A percentile compares a stretch with the other conserved stretches of the same genome.
These are phyloP conservation scores for Tripterygium wilfordii DNA, from an alignment of 177 flowering plant genomes.

Conservation along the genomic window DNA sequence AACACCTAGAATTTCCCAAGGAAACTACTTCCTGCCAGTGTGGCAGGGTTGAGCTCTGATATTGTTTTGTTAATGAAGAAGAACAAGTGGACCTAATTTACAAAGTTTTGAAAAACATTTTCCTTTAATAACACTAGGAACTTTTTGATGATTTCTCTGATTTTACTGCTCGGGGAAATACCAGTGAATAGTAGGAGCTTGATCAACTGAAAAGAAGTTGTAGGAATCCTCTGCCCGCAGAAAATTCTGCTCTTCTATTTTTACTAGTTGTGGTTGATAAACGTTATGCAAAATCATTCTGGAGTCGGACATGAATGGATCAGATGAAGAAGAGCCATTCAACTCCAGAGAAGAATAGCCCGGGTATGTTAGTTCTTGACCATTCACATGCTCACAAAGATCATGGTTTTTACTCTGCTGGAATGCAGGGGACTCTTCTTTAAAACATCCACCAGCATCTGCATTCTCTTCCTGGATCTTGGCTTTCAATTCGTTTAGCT, in stretches of 20 bases:
- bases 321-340: neutral
- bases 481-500: slow-evolving; percentile 20
- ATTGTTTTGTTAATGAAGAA: no score
- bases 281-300: slow-evolving; percentile 3
- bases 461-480: slow-evolving; percentile 10
- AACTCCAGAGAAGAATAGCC: slow-evolving; percentile 8
- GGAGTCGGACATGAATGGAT: slow-evolving; percentile 7
- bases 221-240: slow-evolving; percentile 19
- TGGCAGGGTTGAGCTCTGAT: no score
- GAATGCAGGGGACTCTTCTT: slow-evolving; percentile 10
- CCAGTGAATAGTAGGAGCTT: slow-evolving; percentile 32
- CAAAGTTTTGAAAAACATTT: no score
- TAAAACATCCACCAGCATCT: slow-evolving; percentile 4
- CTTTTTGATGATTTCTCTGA: neutral
- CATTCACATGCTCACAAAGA: slow-evolving; percentile 3
- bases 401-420: slow-evolving; percentile 10
- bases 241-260: slow-evolving; percentile 19
- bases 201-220: slow-evolving; percentile 30
- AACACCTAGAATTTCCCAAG: no score
- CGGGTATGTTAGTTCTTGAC: slow-evolving; percentile 2
- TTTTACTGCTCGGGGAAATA: slow-evolving; percentile 16
- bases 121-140: no score
- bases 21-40: no score
- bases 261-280: slow-evolving; percentile 8
- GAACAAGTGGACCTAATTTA: no score